These are phyloP conservation scores for Colletotrichum sojae DNA, from an alignment of 2,329 filamentous ascomycete genomes.

Conservation along the genomic window DNA sequence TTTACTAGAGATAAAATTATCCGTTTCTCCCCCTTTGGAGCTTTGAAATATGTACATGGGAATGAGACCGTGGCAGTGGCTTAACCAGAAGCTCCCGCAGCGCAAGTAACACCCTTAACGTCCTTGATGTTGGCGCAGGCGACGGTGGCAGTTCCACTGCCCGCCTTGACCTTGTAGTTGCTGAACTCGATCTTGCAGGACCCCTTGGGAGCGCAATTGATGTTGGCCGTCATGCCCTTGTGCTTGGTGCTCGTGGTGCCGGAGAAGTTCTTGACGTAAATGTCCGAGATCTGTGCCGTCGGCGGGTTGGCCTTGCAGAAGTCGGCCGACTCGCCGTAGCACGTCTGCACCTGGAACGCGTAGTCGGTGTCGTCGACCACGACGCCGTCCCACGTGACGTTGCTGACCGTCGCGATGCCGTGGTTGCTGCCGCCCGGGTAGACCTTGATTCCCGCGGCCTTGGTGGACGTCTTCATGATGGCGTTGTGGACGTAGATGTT, in stretches of 20 bases:
- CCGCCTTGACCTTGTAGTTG: constrained; percentile 49
- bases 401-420: constrained; percentile 54
- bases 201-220: constrained; percentile 54
- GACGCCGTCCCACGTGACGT: constrained; percentile 56
- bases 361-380: constrained; percentile 56
- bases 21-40: no score
- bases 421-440: constrained; percentile 56
- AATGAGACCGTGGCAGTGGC: no score
- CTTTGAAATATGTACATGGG: no score
- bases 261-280: constrained; percentile 54
- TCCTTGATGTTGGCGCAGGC: not conserved
- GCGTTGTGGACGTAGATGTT: constrained; percentile 58
- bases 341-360: constrained; percentile 61
- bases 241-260: constrained; percentile 56
- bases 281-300: constrained; percentile 50
- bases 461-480: constrained; percentile 58
- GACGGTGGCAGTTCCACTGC: not conserved
- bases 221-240: constrained; percentile 51
- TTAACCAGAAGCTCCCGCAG: constrained; percentile 2
- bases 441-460: constrained; percentile 61
- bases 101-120: not conserved
- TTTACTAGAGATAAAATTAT: no score
- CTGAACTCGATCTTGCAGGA: constrained; percentile 54
- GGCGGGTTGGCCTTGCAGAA: constrained; percentile 55
- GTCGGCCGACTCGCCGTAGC: constrained; percentile 53